Evolutionary conservation across 1,284 basidiomycete genomes (phyloP).

Genomic region (Apiotrichum gamsii): DNA sequence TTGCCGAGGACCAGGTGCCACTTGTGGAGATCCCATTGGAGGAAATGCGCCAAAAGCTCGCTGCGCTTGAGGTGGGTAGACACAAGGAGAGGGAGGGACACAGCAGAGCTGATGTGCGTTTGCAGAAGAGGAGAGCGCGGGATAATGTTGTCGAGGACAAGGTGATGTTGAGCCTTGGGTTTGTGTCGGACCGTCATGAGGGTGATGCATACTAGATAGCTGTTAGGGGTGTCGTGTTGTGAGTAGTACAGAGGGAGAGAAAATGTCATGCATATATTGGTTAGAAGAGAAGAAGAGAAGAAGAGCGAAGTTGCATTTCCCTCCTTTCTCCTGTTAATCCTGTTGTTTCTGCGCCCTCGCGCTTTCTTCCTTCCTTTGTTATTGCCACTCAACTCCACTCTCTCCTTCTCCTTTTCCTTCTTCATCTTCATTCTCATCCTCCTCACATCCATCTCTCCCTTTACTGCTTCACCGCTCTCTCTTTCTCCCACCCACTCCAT

Average conservation of each 20-base stretch:
- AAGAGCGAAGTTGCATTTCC: too few species aligned
- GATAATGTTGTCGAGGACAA: constrained; percentile 39
- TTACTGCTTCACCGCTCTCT: background rate
- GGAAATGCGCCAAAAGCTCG: constrained; percentile 64
- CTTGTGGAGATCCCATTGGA: constrained; percentile 66
- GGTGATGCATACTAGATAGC: constrained; percentile 47
- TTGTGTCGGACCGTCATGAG: constrained; percentile 45
- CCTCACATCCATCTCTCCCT: too few species aligned
- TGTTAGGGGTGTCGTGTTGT: too few species aligned
- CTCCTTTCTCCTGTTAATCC: too few species aligned
- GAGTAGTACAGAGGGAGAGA: too few species aligned
- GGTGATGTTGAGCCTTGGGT: constrained; percentile 41
- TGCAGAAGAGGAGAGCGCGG: constrained; percentile 39
- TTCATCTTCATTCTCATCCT: background rate
- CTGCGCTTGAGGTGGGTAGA: constrained; percentile 54
- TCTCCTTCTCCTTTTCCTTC: too few species aligned
- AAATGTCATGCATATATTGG: too few species aligned
- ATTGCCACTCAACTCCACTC: too few species aligned
- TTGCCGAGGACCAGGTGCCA: constrained; percentile 81
- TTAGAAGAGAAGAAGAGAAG: too few species aligned
- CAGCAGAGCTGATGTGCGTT: background rate
- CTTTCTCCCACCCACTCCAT: background rate
- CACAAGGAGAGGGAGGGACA: background rate
- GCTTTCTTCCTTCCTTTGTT: too few species aligned
- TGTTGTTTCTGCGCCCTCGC: too few species aligned